Evolutionary conservation across 345 rosid genomes (phyloP).

Genomic region (Rhizophora mangle): DNA sequence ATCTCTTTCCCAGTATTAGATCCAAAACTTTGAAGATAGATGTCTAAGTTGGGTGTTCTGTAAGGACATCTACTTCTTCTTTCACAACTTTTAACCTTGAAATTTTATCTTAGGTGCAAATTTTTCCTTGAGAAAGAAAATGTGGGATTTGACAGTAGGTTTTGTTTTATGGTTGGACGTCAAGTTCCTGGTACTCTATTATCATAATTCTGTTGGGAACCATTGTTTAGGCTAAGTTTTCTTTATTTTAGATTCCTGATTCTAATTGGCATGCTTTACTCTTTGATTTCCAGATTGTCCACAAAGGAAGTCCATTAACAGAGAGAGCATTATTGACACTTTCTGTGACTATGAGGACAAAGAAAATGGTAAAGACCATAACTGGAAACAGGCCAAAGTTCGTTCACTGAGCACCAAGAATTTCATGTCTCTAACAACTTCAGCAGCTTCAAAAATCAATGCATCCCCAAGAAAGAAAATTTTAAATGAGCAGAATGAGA

Average conservation of each 20-base stretch:
- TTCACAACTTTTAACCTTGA: no score
- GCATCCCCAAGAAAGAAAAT: slow-evolving; percentile 74
- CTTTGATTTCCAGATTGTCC: slow-evolving; percentile 33
- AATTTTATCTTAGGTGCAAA: no score
- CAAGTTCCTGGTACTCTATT: background rate
- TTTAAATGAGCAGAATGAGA: slow-evolving; percentile 58
- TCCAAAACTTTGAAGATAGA: no score
- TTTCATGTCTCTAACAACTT: slow-evolving; percentile 88
- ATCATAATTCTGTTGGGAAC: background rate
- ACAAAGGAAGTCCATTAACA: slow-evolving; percentile 39
- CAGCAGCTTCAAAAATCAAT: slow-evolving; percentile 72
- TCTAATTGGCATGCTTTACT: background rate
- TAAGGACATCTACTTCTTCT: no score
- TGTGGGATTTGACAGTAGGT: background rate
- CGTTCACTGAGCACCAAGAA: slow-evolving; percentile 48
- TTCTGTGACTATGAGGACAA: slow-evolving; percentile 50
- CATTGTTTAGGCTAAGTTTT: background rate
- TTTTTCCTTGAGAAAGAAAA: no score
- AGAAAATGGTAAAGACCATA: slow-evolving; percentile 52
- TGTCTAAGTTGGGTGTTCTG: no score
- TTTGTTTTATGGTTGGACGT: background rate
- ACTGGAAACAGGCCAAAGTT: slow-evolving; percentile 33
- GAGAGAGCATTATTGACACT: slow-evolving; percentile 36
- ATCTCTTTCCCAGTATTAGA: no score
- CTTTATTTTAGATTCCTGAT: slow-evolving; percentile 5